Base-by-base conservation (phyloP, 192 early-diverging fungal species). In the Funneliformis geosporum region DNA sequence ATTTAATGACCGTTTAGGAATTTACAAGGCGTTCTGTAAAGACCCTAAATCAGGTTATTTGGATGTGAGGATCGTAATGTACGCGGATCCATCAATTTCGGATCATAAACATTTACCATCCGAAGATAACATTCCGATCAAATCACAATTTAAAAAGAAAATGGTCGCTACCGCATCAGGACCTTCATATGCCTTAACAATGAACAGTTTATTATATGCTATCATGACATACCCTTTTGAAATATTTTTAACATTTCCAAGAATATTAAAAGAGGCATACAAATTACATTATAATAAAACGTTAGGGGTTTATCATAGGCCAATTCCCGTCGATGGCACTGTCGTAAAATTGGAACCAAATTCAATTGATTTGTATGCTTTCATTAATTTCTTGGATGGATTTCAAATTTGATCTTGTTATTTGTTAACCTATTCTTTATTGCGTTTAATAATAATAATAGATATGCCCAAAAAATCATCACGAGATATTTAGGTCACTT, bases 191-290 rank as follows among this genome's bases (percentile, higher is more conserved):
- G 23, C 46, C 9, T 44, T 83, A 33, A 46, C 76, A n/a, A 12
- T 62, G 33, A 43, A 28, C 55, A 40, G 38, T 68, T 11, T 86
- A 27, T 8, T 64, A 25, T 76, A 76, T 21, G 71, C 87, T 9
- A 33, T 87, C 21, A 16, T 80, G n/a, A 60, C 73, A 12, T 88
- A 86, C 73, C 85, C 89, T 23, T 33, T 88, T 46, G 87, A 81
- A 1, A 79, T 82, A 11, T 90, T 90, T 59, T 73, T 90, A 55
- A 90, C 89, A 25, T 55, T 90, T 67, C 89, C 89, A 11, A 64
- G 89, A 1, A 90, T 90, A 79, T 79, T 90, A 79, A 79, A 80
- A 40, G 83, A 90, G 74, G 89, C 89, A 28, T 84, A 62, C 38
- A 76, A 75, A 42, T 72, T 90, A 18, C 82, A 84, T 23, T 90